Percentiles rank a stretch among this genome's conserved stretches.
These are phyloP conservation scores for Taiwanofungus camphoratus DNA, from an alignment of 1,284 basidiomycete species.

Conservation along the genomic window DNA sequence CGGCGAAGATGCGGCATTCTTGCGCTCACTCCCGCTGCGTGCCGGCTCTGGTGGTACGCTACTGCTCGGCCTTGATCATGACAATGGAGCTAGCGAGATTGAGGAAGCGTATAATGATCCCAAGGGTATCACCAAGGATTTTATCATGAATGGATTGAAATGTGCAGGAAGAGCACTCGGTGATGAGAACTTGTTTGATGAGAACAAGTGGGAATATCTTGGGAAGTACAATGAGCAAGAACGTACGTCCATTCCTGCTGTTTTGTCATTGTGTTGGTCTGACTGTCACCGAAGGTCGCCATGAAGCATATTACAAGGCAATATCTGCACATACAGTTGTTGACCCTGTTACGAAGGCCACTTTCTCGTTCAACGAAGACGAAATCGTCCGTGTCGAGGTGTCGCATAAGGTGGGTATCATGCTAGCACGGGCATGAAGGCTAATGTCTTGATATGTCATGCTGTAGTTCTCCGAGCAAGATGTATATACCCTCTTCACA, in stretches of 20 bases:
- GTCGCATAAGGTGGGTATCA: constrained; percentile 36
- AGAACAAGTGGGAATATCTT: constrained; percentile 80
- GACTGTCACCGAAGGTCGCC: constrained; percentile 49
- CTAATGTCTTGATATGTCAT: neutral
- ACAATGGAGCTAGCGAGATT: constrained; percentile 63
- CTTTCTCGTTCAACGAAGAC: constrained; percentile 50
- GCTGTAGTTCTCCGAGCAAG: constrained; percentile 72
- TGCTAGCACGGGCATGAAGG: neutral
- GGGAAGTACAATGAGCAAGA: constrained; percentile 67
- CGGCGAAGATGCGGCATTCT: constrained; percentile 67
- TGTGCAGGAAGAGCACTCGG: constrained; percentile 58
- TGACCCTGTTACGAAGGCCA: constrained; percentile 41
- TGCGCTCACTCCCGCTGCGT: constrained; percentile 75
- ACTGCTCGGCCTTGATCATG: constrained; percentile 81
- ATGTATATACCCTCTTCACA: constrained; percentile 72
- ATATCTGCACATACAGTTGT: constrained; percentile 56
- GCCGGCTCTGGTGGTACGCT: constrained; percentile 67
- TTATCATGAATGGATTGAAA: constrained; percentile 89
- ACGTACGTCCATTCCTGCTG: constrained; percentile 42
- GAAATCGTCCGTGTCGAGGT: constrained; percentile 87
- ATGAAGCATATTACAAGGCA: constrained; percentile 85
- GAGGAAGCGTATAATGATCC: constrained; percentile 84
- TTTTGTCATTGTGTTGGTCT: neutral
- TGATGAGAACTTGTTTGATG: constrained; percentile 54
- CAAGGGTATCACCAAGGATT: constrained; percentile 71